These are phyloP conservation scores for Ganoderma sinense DNA, from an alignment of 1,284 basidiomycete genomes.

Conservation along the genomic window DNA sequence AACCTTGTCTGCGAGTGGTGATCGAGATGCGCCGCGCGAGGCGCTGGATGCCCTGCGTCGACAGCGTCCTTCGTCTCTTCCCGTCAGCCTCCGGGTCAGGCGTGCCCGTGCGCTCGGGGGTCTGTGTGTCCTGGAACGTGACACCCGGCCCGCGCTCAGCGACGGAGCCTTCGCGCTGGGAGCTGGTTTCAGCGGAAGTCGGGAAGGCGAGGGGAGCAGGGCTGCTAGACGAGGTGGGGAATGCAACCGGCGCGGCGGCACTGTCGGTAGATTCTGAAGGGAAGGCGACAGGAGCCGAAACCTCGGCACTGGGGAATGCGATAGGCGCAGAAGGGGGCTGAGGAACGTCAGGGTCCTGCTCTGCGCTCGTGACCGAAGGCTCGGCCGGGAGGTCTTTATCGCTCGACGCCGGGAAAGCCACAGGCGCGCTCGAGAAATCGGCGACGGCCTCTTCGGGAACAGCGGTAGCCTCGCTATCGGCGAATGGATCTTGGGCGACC, in stretches of 20 bases:
- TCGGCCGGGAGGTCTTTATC: slow-evolving; percentile 28
- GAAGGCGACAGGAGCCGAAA: slow-evolving; percentile 39
- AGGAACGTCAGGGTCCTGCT: slow-evolving; percentile 11
- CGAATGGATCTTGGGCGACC: slow-evolving; percentile 27
- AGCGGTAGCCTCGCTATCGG: slow-evolving; percentile 23
- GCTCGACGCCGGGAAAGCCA: slow-evolving; percentile 26
- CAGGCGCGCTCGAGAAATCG: slow-evolving; percentile 14
- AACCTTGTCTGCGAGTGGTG: slow-evolving; percentile 65
- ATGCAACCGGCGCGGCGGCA: slow-evolving; percentile 34
- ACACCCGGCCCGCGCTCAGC: slow-evolving; percentile 43
- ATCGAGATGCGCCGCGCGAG: slow-evolving; percentile 77
- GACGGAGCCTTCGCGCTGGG: slow-evolving; percentile 38
- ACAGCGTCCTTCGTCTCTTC: slow-evolving; percentile 74
- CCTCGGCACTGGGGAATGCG: slow-evolving; percentile 39
- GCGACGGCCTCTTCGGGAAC: slow-evolving; percentile 12
- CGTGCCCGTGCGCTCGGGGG: slow-evolving; percentile 55
- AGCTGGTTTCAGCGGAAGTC: slow-evolving; percentile 39
- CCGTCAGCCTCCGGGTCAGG: slow-evolving; percentile 76
- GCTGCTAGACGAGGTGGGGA: slow-evolving; percentile 34
- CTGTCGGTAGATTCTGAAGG: slow-evolving; percentile 29
- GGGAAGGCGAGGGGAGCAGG: slow-evolving; percentile 47
- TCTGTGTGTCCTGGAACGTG: slow-evolving; percentile 47
- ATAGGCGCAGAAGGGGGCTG: slow-evolving; percentile 24
- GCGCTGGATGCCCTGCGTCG: slow-evolving; percentile 84
- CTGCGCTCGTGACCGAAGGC: slow-evolving; percentile 19